phyloP scores from a whole-genome alignment of 164 flowering plant genomes.

The Vitis vinifera region ASM3070453v1 NC_081806.1:688001-688500 shows the following conservation, averaged over 20 bases:
- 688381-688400: conserved; percentile 49
- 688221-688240: conserved; percentile 60
- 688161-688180: conserved; percentile 48
- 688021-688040: conserved; percentile 36
- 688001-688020: conserved; percentile 35
- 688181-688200: conserved; percentile 59
- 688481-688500: conserved; percentile 49
- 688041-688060: conserved; percentile 27
- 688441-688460: conserved; percentile 43
- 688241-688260: conserved; percentile 58
- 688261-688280: conserved; percentile 57
- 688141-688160: conserved; percentile 53
- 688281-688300: conserved; percentile 62
- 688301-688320: conserved; percentile 38
- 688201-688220: conserved; percentile 57
- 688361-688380: conserved; percentile 44
- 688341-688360: conserved; percentile 42
- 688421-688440: conserved; percentile 47
- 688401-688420: conserved; percentile 55
- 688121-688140: conserved; percentile 55
- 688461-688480: conserved; percentile 49
- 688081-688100: conserved; percentile 52
- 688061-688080: conserved; percentile 50
- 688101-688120: conserved; percentile 54
- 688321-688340: conserved; percentile 55